These are phyloP conservation scores for Penicillium canariense DNA, from an alignment of 495 filamentous ascomycete genomes.

Conservation along the genomic window DNA sequence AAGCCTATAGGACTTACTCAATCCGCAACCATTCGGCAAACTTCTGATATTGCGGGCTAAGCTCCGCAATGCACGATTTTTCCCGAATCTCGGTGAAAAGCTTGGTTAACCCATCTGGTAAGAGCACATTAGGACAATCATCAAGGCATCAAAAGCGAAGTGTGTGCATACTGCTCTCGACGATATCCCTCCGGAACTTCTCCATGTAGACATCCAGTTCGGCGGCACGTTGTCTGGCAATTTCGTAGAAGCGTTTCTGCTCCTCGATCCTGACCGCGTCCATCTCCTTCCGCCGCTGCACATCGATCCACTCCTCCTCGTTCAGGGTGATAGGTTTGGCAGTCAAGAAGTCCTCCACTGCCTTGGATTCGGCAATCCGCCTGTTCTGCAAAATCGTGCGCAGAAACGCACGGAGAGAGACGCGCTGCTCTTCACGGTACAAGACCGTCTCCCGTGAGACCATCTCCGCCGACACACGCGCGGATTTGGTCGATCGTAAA, in stretches of 20 bases:
- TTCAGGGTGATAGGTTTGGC: constrained; percentile 63
- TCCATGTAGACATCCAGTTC: constrained; percentile 99
- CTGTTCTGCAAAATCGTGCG: constrained; percentile 79
- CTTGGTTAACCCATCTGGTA: constrained; percentile 78
- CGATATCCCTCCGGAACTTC: constrained; percentile 69
- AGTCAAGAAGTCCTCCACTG: constrained; percentile 80
- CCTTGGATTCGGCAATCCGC: constrained; percentile 74
- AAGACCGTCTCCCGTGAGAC: constrained; percentile 53
- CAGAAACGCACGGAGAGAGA: constrained; percentile 87
- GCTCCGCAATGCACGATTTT: constrained; percentile 79
- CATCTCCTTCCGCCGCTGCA: constrained; percentile 72
- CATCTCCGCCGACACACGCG: constrained; percentile 49
- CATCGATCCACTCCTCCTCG: constrained; percentile 81
- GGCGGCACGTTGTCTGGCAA: constrained; percentile 82
- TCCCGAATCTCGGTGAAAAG: constrained; percentile 89
- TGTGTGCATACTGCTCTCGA: constrained; percentile 66
- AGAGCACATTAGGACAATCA: background rate
- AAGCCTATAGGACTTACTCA: constrained; percentile 49
- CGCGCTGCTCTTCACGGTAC: constrained; percentile 85
- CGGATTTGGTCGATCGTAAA: constrained; percentile 41
- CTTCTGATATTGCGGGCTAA: constrained; percentile 93
- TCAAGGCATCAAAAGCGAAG: background rate
- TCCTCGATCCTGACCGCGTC: constrained; percentile 88
- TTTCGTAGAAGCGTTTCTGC: constrained; percentile 91
- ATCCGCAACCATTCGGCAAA: constrained; percentile 98